Percentiles rank a stretch among this genome's conserved stretches.
These are phyloP conservation scores for Fusarium pseudocircinatum DNA, from an alignment of 2,329 filamentous ascomycete genomes.

Conservation along the genomic window DNA sequence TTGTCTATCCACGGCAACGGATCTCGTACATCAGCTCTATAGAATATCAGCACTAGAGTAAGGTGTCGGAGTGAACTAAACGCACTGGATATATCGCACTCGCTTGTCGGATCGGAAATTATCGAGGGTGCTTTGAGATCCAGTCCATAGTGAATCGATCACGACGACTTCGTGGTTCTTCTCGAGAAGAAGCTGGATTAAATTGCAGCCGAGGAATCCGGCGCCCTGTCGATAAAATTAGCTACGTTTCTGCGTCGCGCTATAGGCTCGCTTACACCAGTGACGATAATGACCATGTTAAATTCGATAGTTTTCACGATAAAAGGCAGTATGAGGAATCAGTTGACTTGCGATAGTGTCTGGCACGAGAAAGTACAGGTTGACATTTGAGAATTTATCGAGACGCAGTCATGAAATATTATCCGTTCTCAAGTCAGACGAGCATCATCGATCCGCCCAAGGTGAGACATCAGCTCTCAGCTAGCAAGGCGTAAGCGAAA, in stretches of 20 bases:
- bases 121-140: slow-evolving; percentile 21
- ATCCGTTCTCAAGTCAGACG: background rate
- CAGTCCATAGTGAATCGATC: slow-evolving; percentile 34
- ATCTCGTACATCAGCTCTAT: slow-evolving; percentile 28
- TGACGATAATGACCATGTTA: slow-evolving; percentile 23
- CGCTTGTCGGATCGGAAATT: slow-evolving; percentile 5
- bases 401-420: background rate
- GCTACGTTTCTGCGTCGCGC: background rate
- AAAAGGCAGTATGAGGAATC: background rate
- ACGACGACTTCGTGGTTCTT: slow-evolving; percentile 26
- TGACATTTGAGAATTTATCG: fast-evolving
- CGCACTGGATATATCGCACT: slow-evolving; percentile 24
- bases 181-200: slow-evolving; percentile 24
- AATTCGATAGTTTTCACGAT: too few species aligned
- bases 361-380: fast-evolving
- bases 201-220: slow-evolving; percentile 32
- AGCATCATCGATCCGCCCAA: slow-evolving; percentile 1
- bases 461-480: slow-evolving; percentile 9
- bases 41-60: fast-evolving
- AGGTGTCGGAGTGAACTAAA: fast-evolving
- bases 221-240: slow-evolving; percentile 18
- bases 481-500: slow-evolving; percentile 7
- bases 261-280: slow-evolving; percentile 15
- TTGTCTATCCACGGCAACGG: slow-evolving; percentile 20
- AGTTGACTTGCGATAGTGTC: background rate